Conservation (phyloP, 176 grass and related monocot species). For the Lolium multiflorum region DNA sequence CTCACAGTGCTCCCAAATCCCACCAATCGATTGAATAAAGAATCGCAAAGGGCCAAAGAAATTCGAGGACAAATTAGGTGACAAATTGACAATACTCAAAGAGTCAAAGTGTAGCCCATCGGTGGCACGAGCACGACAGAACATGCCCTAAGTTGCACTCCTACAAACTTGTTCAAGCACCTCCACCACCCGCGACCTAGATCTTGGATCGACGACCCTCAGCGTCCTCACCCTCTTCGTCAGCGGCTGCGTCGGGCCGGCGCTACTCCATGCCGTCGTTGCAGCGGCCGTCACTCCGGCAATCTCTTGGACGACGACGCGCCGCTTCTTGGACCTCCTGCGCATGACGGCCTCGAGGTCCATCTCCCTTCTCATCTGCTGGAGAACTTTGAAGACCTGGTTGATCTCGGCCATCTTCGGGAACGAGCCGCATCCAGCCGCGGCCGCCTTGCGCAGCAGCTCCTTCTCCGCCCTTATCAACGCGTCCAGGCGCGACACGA, state of each 20-base stretch:
- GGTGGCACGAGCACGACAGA: background rate
- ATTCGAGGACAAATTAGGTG: too few relatives aligned
- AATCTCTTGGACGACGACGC: background rate
- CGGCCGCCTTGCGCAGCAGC: background rate
- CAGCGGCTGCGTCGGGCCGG: background rate
- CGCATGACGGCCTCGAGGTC: conserved; percentile 36
- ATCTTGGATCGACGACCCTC: background rate
- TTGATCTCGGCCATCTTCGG: background rate
- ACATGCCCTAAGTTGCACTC: background rate
- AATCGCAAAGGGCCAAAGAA: background rate
- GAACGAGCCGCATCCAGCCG: background rate
- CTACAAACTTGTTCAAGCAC: background rate
- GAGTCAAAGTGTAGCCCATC: background rate
- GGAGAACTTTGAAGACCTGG: conserved; percentile 7
- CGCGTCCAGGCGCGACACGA: conserved; percentile 10
- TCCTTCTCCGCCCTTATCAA: background rate
- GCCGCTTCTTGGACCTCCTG: conserved; percentile 1
- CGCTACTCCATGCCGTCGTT: background rate
- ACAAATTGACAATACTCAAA: background rate
- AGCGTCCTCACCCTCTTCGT: background rate
- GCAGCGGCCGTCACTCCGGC: background rate
- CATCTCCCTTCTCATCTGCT: conserved; percentile 18
- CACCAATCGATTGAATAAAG: background rate
- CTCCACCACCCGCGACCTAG: background rate
- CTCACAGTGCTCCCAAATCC: too few relatives aligned